Percentiles rank a stretch among this genome's conserved stretches.
Evolutionary conservation across 2,329 filamentous ascomycete genomes (phyloP).

Genomic region (Aspergillus ochraceoroseus): DNA sequence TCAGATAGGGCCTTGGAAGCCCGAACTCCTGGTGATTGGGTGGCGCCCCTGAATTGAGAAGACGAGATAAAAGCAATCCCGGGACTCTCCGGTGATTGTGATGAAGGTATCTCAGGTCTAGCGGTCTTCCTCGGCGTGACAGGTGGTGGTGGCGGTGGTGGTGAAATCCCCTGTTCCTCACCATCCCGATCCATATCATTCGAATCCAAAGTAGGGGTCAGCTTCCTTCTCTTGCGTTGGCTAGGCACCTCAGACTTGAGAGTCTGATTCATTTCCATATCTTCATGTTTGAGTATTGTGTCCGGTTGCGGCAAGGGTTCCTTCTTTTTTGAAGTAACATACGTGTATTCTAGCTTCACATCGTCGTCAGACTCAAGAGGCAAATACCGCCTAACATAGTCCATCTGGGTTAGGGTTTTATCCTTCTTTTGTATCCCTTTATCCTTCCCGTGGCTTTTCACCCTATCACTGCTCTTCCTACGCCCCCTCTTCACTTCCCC

Average conservation of each 20-base stretch:
- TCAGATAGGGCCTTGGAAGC: constrained; percentile 1
- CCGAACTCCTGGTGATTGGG: constrained; percentile 27
- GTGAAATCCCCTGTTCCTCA: background rate
- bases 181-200: constrained; percentile 5
- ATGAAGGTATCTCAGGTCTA: constrained; percentile 39
- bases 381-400: constrained; percentile 37
- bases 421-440: constrained; percentile 25
- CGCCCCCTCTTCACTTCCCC: constrained; percentile 19
- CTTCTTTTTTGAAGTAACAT: constrained; percentile 22
- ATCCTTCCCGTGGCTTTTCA: constrained; percentile 22
- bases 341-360: constrained; percentile 32
- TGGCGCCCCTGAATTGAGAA: constrained; percentile 30
- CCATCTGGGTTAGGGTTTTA: constrained; percentile 43
- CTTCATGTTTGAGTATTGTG: background rate
- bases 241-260: constrained; percentile 7
- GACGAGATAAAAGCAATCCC: constrained; percentile 36
- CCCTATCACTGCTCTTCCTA: constrained; percentile 20
- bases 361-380: constrained; percentile 36
- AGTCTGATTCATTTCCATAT: background rate
- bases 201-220: constrained; percentile 13
- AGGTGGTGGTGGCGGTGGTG: constrained; percentile 20
- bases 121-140: constrained; percentile 34
- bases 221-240: constrained; percentile 23
- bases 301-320: background rate
- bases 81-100: constrained; percentile 43